A percentile compares a stretch with the other conserved stretches of the same genome.
Evolutionary conservation across 371 early-diverging fungal genomes (phyloP).

Genomic region (Parasitella parasitica): DNA sequence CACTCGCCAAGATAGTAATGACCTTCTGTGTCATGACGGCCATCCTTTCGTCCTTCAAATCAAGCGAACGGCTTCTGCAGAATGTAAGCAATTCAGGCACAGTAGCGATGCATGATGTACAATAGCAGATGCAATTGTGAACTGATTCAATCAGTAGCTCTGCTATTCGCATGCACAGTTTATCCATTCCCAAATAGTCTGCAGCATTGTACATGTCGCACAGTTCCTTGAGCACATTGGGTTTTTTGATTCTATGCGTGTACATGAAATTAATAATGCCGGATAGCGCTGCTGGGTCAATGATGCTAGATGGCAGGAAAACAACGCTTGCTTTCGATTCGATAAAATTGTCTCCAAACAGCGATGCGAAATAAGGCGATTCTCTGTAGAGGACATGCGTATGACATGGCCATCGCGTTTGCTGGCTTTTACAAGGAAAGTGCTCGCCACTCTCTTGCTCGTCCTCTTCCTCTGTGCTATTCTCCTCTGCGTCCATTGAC

Average conservation of each 20-base stretch:
- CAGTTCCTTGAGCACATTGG: slow-evolving; percentile 7
- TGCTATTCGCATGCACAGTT: slow-evolving; percentile 14
- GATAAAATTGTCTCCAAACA: slow-evolving; percentile 36
- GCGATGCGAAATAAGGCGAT: slow-evolving; percentile 42
- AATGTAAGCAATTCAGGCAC: slow-evolving; percentile 24
- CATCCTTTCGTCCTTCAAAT: slow-evolving; percentile 23
- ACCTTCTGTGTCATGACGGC: slow-evolving; percentile 19
- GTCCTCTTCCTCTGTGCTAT: background rate
- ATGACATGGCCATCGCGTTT: slow-evolving; percentile 31
- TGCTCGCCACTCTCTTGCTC: background rate
- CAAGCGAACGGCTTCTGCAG: slow-evolving; percentile 12
- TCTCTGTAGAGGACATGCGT: slow-evolving; percentile 30
- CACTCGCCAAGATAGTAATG: slow-evolving; percentile 22
- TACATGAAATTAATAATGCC: slow-evolving; percentile 36
- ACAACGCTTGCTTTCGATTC: slow-evolving; percentile 34
- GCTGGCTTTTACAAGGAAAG: background rate
- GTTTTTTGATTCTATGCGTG: slow-evolving; percentile 17
- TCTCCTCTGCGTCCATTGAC: background rate
- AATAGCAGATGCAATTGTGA: slow-evolving; percentile 30
- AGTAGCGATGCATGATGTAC: slow-evolving; percentile 14
- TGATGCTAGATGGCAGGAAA: slow-evolving; percentile 27
- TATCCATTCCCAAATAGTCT: slow-evolving; percentile 38
- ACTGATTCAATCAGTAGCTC: slow-evolving; percentile 9
- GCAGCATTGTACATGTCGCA: slow-evolving; percentile 31
- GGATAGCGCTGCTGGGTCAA: slow-evolving; percentile 19